Evolutionary conservation across 768 basidiomycete genomes (phyloP).

Genomic region (Clathrus columnatus): DNA sequence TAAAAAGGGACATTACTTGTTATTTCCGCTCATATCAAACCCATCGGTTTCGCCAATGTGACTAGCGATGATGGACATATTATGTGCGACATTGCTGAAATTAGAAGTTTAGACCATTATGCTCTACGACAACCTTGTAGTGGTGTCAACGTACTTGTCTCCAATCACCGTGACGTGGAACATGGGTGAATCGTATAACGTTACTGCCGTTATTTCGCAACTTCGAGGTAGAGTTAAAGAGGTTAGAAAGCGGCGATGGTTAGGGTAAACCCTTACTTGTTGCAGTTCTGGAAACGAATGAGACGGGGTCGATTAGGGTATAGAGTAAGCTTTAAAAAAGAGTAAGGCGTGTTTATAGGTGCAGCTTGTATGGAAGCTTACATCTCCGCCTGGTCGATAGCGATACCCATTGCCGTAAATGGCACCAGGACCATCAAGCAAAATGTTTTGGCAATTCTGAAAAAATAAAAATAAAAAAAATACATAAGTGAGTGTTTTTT

Average conservation of each 20-base stretch:
- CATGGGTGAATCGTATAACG: conserved; percentile 5
- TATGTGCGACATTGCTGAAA: conserved; percentile 18
- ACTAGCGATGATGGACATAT: conserved; percentile 19
- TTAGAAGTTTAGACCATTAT: neutral
- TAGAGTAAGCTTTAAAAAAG: conserved; percentile 13
- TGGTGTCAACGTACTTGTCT: neutral
- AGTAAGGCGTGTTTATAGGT: too few relatives aligned
- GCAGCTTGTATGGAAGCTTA: neutral
- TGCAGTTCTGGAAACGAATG: conserved; percentile 20
- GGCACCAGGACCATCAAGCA: conserved; percentile 16
- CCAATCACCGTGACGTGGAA: conserved; percentile 22
- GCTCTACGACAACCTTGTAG: neutral
- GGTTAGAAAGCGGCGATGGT: neutral
- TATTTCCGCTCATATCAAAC: conserved; percentile 22
- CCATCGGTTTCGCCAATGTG: conserved; percentile 22
- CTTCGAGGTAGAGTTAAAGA: neutral
- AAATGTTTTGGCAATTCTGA: neutral
- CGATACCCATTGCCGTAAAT: conserved; percentile 22
- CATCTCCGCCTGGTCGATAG: conserved; percentile 17
- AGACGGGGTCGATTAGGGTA: conserved; percentile 19
- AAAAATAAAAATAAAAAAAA: neutral
- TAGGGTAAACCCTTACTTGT: conserved; percentile 6
- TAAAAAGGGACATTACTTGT: conserved; percentile 15
- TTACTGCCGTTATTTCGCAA: neutral
- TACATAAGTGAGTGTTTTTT: neutral